Percentiles rank a stretch among this genome's conserved stretches.
Evolutionary conservation across 2,329 filamentous ascomycete genomes (phyloP).

Genomic region (Rhynchosporium secalis): DNA sequence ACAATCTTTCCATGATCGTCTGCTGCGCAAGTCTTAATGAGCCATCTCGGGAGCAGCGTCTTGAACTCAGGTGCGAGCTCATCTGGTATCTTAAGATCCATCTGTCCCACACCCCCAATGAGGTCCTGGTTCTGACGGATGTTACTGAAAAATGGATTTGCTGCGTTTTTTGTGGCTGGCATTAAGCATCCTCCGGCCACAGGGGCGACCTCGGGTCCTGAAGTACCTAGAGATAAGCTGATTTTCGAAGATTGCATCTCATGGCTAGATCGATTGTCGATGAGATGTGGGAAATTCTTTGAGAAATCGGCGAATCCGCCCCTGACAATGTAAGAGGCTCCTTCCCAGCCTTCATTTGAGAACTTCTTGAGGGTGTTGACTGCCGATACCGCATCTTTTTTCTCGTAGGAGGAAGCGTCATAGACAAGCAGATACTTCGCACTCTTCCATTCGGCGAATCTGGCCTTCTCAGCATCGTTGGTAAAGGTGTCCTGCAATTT

Average conservation of each 20-base stretch:
- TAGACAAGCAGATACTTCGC: slow-evolving; percentile 83
- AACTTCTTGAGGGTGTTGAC: slow-evolving; percentile 95
- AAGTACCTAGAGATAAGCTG: slow-evolving; percentile 51
- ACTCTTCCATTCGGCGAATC: slow-evolving; percentile 74
- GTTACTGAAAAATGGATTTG: slow-evolving; percentile 92
- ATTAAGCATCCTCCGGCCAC: slow-evolving; percentile 89
- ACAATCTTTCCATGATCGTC: slow-evolving; percentile 76
- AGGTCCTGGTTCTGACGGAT: slow-evolving; percentile 97
- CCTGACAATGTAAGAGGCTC: slow-evolving; percentile 71
- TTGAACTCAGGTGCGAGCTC: slow-evolving; percentile 49
- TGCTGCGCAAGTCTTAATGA: slow-evolving; percentile 65
- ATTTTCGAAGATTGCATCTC: slow-evolving; percentile 44
- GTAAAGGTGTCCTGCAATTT: slow-evolving; percentile 89
- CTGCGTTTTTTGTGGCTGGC: slow-evolving; percentile 65
- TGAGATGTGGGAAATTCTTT: slow-evolving; percentile 60
- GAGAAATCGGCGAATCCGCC: slow-evolving; percentile 81
- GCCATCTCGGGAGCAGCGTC: slow-evolving; percentile 68
- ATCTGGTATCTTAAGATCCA: slow-evolving; percentile 61
- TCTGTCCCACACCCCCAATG: slow-evolving; percentile 87
- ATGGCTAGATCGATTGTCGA: slow-evolving; percentile 53
- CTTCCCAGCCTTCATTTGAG: slow-evolving; percentile 75
- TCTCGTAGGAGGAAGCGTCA: slow-evolving; percentile 72
- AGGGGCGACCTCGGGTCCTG: slow-evolving; percentile 59
- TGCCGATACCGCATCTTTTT: slow-evolving; percentile 77
- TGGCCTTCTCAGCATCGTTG: slow-evolving; percentile 64